Percentiles rank a stretch among this genome's conserved stretches.
Conservation (phyloP, 257 asterid species). For the Solanum gandarillasii region DNA sequence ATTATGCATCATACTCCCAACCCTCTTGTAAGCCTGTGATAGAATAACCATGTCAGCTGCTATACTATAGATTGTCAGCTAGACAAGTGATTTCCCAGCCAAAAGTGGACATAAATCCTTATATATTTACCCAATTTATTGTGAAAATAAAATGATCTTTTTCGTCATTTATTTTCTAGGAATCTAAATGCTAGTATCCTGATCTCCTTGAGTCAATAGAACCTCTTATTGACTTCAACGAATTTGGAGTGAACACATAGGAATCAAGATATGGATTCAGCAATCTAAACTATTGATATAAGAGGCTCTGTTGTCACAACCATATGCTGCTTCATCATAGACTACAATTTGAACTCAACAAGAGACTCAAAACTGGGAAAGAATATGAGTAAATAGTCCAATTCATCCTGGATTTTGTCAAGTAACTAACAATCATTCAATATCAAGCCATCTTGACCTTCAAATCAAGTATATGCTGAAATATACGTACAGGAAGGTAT, state of each 20-base stretch:
- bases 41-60: neutral
- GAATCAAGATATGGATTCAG: neutral
- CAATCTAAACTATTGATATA: neutral
- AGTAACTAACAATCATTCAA: neutral
- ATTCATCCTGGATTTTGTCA: neutral
- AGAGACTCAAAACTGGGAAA: neutral
- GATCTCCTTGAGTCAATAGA: neutral
- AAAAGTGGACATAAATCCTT: neutral
- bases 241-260: neutral
- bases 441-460: neutral
- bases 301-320: neutral
- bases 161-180: neutral
- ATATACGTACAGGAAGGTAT: neutral
- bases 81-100: neutral
- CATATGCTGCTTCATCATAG: neutral
- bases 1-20: conserved; percentile 76
- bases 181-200: neutral
- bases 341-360: neutral
- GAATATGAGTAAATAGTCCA: neutral
- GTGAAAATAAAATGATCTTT: neutral
- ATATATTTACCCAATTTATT: neutral
- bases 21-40: conserved; percentile 69
- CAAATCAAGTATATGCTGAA: neutral
- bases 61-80: neutral
- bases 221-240: neutral